A percentile compares a stretch with the other conserved stretches of the same genome.
These are phyloP conservation scores for Dianthus caryophyllus DNA, from an alignment of 148 eudicot genomes.

Conservation along the genomic window DNA sequence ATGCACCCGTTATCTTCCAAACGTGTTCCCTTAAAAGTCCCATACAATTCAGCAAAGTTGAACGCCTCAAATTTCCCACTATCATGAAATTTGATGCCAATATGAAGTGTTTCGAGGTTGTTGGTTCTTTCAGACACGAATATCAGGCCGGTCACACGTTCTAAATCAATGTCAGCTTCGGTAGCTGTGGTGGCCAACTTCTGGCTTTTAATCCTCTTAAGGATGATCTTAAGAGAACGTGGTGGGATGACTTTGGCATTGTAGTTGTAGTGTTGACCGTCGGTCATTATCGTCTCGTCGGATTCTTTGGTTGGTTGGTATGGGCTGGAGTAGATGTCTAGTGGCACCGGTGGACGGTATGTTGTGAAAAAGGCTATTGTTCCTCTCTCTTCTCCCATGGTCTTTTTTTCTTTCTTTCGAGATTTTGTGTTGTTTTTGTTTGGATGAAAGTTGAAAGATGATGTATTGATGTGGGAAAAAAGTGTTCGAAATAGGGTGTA, in stretches of 20 bases:
- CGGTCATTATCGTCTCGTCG: not conserved
- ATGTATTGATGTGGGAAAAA: too few relatives aligned
- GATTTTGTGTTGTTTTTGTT: too few relatives aligned
- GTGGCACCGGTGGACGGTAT: slow-evolving; percentile 25
- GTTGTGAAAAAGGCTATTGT: slow-evolving; percentile 24
- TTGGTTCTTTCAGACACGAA: slow-evolving; percentile 22
- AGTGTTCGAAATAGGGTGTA: too few relatives aligned
- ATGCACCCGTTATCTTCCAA: slow-evolving; percentile 22
- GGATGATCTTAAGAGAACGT: slow-evolving; percentile 20
- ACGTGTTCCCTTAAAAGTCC: slow-evolving; percentile 11
- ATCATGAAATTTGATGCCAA: slow-evolving; percentile 1
- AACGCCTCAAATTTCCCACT: not conserved
- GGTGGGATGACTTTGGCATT: slow-evolving; percentile 22
- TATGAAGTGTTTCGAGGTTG: slow-evolving; percentile 24
- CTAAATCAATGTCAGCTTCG: slow-evolving; percentile 10
- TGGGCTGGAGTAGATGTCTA: slow-evolving; percentile 19
- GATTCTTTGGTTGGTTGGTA: not conserved
- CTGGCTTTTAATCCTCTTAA: slow-evolving; percentile 5
- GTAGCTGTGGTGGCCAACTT: not conserved
- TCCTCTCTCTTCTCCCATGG: slow-evolving; percentile 19
- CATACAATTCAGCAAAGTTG: slow-evolving; percentile 16
- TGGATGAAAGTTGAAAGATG: too few relatives aligned
- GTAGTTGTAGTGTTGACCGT: slow-evolving; percentile 17
- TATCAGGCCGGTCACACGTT: slow-evolving; percentile 8
- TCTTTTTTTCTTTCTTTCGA: not conserved